phyloP scores from a whole-genome alignment of 345 rosid genomes.

The Citrus sinensis region DNA sequence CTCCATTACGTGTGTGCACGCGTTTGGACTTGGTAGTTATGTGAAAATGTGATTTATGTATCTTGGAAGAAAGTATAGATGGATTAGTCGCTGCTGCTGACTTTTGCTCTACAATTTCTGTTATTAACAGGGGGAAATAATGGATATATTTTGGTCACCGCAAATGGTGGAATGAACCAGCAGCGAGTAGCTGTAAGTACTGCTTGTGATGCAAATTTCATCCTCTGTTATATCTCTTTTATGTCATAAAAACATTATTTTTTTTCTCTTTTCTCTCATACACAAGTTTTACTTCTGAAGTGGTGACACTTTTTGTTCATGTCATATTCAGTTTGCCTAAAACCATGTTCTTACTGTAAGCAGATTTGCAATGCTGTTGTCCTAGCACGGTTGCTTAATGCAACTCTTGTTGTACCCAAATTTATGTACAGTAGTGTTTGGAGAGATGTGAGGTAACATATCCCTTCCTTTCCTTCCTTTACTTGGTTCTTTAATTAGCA shows the following conservation, averaged over 20 bases:
- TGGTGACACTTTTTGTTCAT: background rate
- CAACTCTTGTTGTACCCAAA: slow-evolving; percentile 87
- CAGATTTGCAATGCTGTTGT: slow-evolving; percentile 95
- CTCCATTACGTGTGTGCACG: background rate
- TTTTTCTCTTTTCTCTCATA: background rate
- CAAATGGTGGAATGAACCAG: slow-evolving; percentile 98
- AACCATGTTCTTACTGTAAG: slow-evolving; percentile 14
- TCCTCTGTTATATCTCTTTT: background rate
- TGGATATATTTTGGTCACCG: slow-evolving; percentile 89
- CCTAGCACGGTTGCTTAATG: slow-evolving; percentile 76
- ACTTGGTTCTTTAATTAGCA: background rate
- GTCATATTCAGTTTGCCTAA: slow-evolving; percentile 4
- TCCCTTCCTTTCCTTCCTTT: slow-evolving; percentile 15
- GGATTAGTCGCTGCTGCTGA: background rate
- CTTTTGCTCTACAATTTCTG: slow-evolving; percentile 12
- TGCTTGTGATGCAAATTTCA: background rate
- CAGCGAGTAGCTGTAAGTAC: slow-evolving; percentile 92
- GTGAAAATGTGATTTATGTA: background rate
- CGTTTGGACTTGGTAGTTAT: background rate
- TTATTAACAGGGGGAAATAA: slow-evolving; percentile 61
- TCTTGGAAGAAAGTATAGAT: background rate
- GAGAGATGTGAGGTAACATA: slow-evolving; percentile 80
- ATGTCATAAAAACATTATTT: background rate
- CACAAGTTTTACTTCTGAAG: background rate
- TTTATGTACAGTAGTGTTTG: slow-evolving; percentile 95